Percentiles rank a stretch among this genome's conserved stretches.
These are phyloP conservation scores for Colletotrichum cereale DNA, from an alignment of 2,329 filamentous ascomycete species.

Conservation along the genomic window DNA sequence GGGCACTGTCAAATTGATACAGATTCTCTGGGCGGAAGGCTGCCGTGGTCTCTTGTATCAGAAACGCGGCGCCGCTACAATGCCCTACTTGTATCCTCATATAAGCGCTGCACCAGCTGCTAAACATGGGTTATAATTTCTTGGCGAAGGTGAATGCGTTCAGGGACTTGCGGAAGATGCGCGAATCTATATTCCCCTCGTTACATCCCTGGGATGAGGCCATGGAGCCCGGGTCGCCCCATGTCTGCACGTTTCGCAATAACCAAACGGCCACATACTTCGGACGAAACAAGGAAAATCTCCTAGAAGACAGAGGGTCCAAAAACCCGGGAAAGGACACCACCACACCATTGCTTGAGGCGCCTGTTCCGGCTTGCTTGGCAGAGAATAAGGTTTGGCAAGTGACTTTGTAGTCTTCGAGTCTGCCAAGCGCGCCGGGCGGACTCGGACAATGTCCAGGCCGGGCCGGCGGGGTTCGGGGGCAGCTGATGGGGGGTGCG, in stretches of 20 bases:
- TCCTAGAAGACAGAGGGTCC: not conserved
- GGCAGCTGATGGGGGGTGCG: not conserved
- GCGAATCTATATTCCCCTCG: not conserved
- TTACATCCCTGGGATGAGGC: not conserved
- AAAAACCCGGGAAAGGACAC: constrained; percentile 4
- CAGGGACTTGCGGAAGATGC: not conserved
- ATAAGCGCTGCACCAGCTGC: not conserved
- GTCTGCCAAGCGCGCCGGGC: constrained; percentile 16
- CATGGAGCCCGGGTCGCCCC: constrained; percentile 16
- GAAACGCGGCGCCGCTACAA: not conserved
- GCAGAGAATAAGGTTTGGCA: constrained; percentile 5
- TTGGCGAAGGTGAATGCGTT: not conserved
- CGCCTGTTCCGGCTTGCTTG: constrained; percentile 6
- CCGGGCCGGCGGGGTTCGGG: constrained; percentile 17
- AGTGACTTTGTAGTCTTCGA: constrained; percentile 20
- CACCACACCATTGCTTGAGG: constrained; percentile 3
- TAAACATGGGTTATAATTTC: not conserved
- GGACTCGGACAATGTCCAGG: constrained; percentile 13
- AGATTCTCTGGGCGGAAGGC: too few species aligned
- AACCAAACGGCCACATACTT: not conserved
- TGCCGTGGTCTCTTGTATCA: not conserved
- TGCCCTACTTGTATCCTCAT: not conserved
- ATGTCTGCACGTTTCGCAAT: constrained; percentile 21
- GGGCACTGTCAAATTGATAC: not conserved
- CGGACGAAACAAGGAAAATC: constrained; percentile 18